Conservation (phyloP, 139 green algal genomes). For the Closterium sp. region DNA sequence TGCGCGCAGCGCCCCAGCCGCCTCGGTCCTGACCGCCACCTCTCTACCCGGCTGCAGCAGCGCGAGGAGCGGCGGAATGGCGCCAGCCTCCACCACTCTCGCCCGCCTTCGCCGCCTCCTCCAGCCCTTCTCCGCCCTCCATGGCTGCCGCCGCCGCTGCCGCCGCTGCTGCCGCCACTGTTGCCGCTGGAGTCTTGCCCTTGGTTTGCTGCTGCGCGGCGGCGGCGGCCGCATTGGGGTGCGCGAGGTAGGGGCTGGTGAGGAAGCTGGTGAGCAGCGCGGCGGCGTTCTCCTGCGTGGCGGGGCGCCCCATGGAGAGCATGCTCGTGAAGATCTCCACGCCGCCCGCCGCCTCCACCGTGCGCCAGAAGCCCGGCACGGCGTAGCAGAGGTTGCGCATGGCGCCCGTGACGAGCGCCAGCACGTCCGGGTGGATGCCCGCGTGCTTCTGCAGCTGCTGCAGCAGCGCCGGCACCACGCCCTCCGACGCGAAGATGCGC, state of each 20-base stretch:
- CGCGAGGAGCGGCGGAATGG: conserved; percentile 16
- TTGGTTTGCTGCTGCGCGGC: not conserved
- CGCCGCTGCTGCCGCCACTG: not conserved
- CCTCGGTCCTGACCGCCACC: conserved; percentile 22
- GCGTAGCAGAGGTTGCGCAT: conserved; percentile 39
- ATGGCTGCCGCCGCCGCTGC: not conserved
- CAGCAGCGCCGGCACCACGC: conserved; percentile 39
- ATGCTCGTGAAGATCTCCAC: conserved; percentile 32
- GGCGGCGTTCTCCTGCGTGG: conserved; percentile 22
- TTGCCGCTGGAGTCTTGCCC: not conserved
- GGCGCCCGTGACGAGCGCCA: conserved; percentile 31
- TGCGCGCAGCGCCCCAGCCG: conserved; percentile 14
- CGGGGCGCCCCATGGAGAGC: not conserved
- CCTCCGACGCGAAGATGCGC: conserved; percentile 43
- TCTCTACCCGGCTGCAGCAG: conserved; percentile 30
- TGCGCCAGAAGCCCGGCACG: conserved; percentile 31
- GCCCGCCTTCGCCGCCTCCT: not conserved
- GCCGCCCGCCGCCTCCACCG: conserved; percentile 9
- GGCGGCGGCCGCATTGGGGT: not conserved
- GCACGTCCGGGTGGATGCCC: conserved; percentile 10
- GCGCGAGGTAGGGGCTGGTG: conserved; percentile 9
- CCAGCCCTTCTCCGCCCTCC: not conserved
- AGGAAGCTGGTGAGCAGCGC: conserved; percentile 40
- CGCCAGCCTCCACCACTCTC: conserved; percentile 21
- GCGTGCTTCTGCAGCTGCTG: conserved; percentile 29